Percentiles rank a stretch among this genome's conserved stretches.
These are phyloP conservation scores for Aquilaria sinensis DNA, from an alignment of 345 rosid genomes.

Conservation along the genomic window DNA sequence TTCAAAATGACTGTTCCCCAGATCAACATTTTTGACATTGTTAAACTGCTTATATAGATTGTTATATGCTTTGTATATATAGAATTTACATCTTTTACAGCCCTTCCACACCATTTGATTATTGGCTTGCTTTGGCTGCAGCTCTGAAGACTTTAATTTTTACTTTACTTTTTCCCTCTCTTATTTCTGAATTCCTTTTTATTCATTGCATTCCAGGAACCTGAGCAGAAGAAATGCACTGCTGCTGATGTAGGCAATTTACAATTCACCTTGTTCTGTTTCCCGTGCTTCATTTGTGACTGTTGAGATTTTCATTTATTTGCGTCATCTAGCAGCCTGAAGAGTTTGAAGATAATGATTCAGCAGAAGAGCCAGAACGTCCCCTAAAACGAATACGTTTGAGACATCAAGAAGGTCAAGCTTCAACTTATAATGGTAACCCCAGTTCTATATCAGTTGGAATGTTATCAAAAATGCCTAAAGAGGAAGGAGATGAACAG, in stretches of 20 bases:
- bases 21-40: too few species aligned
- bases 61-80: too few species aligned
- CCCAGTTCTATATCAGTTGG: slow-evolving; percentile 22
- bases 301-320: neutral
- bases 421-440: slow-evolving; percentile 17
- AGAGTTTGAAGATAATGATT: slow-evolving; percentile 34
- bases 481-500: slow-evolving; percentile 29
- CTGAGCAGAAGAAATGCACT: slow-evolving; percentile 27
- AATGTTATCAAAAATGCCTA: slow-evolving; percentile 20
- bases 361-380: slow-evolving; percentile 37
- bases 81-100: too few species aligned
- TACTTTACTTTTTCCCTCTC: neutral
- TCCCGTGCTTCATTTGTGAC: slow-evolving; percentile 2
- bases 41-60: too few species aligned
- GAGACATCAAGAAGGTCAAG: slow-evolving; percentile 39
- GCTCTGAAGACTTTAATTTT: slow-evolving; percentile 1
- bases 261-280: neutral
- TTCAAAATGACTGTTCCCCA: too few species aligned
- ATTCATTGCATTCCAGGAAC: slow-evolving; percentile 24
- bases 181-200: slow-evolving; percentile 12
- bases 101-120: too few species aligned
- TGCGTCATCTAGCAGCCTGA: slow-evolving; percentile 25
- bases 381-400: slow-evolving; percentile 70
- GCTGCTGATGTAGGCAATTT: slow-evolving; percentile 31
- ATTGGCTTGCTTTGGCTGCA: neutral